Base-by-base conservation (phyloP, 768 basidiomycete species). In the Nevesoporus exiguus region DNA sequence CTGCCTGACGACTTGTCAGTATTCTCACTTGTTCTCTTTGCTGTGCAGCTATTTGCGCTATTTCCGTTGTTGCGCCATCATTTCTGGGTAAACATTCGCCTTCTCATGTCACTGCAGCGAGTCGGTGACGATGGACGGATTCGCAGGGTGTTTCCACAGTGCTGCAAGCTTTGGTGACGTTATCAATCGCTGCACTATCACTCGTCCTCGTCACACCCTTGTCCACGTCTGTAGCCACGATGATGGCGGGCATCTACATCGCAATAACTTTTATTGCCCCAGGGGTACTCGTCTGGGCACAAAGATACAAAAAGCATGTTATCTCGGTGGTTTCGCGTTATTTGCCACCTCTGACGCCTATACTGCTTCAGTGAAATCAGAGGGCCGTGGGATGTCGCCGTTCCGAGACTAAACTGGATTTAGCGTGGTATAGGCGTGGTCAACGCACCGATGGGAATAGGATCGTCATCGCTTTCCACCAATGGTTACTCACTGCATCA, bases 371-470 rank as follows among this genome's bases (percentile, higher is more conserved):
- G 91, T 69, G 90, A 92, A 73, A 86, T 94, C 68, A 81, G 88
- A 56, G 92, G 92, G 9, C 88, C 90, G 57, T 94, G 92, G 92
- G 92, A 94, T 68, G 88, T 89, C 25, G 91, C 91, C 27, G 80
- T 85, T 60, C 91, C 91, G 33, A 83, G 81, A 71, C 73, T 85
- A 43, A 81, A 82, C 65, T 81, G 70, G 64, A 60, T 55, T 55
- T 66, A 58, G 54, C 54, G 36, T 54, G 52, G n/a, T 46, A 43
- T 47, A 37, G 47, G 61, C 65, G 65, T 69, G 69, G 63, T 47
- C 52, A 52, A 49, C 52, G 48, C 54, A 61, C 57, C 51, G 61
- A 66, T 60, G 67, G 58, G 60, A 63, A 61, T 48, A 49, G 52
- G 66, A 70, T 65, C 59, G 61, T 60, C 67, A 59, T 42, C 27